Conservation (phyloP, 768 basidiomycete genomes). For the Tulasnella sp. region DNA sequence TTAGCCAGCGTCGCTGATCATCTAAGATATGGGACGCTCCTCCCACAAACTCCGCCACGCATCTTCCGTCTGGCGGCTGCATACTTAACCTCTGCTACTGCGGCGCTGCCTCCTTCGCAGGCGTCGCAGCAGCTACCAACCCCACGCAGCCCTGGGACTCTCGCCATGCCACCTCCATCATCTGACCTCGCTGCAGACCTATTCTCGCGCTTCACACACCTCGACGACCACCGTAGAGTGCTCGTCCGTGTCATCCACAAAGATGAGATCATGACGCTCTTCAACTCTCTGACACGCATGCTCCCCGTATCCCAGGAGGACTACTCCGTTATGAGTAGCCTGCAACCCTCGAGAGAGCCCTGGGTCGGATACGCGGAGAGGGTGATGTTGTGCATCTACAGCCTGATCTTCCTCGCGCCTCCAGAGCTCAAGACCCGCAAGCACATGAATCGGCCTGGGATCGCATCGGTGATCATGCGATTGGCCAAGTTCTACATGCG, state of each 20-base stretch:
- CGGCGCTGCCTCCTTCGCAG: constrained; percentile 47
- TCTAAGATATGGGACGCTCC: constrained; percentile 30
- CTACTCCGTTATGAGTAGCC: constrained; percentile 40
- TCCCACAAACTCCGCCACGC: constrained; percentile 33
- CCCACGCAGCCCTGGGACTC: no score
- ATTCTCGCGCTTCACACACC: constrained; percentile 65
- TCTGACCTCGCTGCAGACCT: constrained; percentile 74
- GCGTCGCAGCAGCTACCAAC: constrained; percentile 12
- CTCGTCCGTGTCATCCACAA: constrained; percentile 51
- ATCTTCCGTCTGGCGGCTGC: constrained; percentile 60
- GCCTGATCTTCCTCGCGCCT: constrained; percentile 71
- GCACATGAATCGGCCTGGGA: constrained; percentile 57
- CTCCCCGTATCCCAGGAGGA: constrained; percentile 73
- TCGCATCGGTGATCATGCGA: constrained; percentile 58
- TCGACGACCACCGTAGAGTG: constrained; percentile 67
- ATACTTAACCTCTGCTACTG: constrained; percentile 57
- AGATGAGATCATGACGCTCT: constrained; percentile 45
- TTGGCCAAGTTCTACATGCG: constrained; percentile 50
- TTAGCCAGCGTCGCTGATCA: constrained; percentile 47
- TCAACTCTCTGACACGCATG: constrained; percentile 64
- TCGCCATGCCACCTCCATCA: constrained; percentile 25
- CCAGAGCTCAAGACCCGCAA: constrained; percentile 49
- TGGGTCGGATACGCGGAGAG: constrained; percentile 78
- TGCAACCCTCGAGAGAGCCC: constrained; percentile 40
- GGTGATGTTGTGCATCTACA: constrained; percentile 70